Conservation (phyloP, 495 filamentous ascomycete genomes). For the Corynascus novoguineensis region DNA sequence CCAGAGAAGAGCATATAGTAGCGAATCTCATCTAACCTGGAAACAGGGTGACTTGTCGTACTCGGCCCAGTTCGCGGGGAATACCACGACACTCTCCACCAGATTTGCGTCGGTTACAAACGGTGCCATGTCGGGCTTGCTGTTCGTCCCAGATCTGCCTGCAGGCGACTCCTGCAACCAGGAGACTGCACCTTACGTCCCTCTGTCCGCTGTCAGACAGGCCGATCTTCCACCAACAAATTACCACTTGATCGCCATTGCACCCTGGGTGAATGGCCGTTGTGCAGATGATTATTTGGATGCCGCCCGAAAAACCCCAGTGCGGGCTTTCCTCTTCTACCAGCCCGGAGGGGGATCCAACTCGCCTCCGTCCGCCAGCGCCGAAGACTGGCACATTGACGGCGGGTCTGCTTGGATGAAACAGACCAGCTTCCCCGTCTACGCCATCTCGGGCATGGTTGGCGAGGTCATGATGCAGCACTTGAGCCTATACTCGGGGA, state of each 20-base stretch:
- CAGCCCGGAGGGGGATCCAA: conserved; percentile 51
- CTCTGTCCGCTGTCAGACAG: conserved; percentile 66
- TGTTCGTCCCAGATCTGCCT: conserved; percentile 73
- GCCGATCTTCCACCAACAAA: conserved; percentile 63
- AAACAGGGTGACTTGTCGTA: conserved; percentile 60
- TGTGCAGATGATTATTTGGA: conserved; percentile 67
- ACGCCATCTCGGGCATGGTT: conserved; percentile 64
- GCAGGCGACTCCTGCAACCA: conserved; percentile 53
- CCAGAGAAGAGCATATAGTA: background rate
- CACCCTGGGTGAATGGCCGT: conserved; percentile 71
- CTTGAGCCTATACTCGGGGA: conserved; percentile 68
- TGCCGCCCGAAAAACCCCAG: conserved; percentile 51
- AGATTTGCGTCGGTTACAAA: conserved; percentile 49
- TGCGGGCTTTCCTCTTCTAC: conserved; percentile 72
- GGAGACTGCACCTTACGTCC: conserved; percentile 53
- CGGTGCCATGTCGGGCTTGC: conserved; percentile 60
- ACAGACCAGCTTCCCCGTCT: conserved; percentile 67
- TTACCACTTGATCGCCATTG: conserved; percentile 64
- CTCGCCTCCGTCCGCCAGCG: conserved; percentile 55
- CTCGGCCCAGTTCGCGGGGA: conserved; percentile 51
- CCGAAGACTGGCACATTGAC: conserved; percentile 59
- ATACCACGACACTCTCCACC: conserved; percentile 66
- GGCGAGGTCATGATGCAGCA: conserved; percentile 66
- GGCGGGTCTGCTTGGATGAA: conserved; percentile 60
- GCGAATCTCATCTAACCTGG: background rate